Percentiles rank a stretch among this genome's conserved stretches.
These are phyloP conservation scores for Mortierella polycephala DNA, from an alignment of 371 early-diverging fungal genomes.

Conservation along the genomic window DNA sequence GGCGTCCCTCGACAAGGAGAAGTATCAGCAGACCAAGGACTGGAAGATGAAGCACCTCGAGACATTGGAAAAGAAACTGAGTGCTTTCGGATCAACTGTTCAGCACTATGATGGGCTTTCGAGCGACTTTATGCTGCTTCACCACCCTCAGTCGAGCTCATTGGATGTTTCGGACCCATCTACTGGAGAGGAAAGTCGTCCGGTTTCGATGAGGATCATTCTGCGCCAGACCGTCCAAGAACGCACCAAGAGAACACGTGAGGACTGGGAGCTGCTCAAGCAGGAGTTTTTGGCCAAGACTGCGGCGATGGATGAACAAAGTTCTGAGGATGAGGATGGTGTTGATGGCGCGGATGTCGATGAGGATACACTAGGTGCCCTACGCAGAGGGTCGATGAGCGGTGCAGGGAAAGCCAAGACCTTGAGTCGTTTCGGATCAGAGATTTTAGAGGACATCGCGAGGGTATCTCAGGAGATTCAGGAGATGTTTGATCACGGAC, in stretches of 20 bases:
- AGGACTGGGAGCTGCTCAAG: slow-evolving; percentile 54
- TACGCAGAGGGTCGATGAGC: slow-evolving; percentile 10
- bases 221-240: slow-evolving; percentile 49
- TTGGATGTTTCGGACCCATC: slow-evolving; percentile 15
- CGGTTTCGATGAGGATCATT: slow-evolving; percentile 42
- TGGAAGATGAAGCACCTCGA: slow-evolving; percentile 33
- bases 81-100: slow-evolving; percentile 28
- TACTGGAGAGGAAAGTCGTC: slow-evolving; percentile 1
- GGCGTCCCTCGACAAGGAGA: slow-evolving; percentile 17
- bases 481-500: slow-evolving; percentile 42
- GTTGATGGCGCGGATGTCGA: slow-evolving; percentile 4
- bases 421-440: slow-evolving; percentile 36
- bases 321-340: slow-evolving; percentile 21
- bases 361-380: background rate
- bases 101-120: slow-evolving; percentile 45
- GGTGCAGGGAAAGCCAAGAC: slow-evolving; percentile 31
- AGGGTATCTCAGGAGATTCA: slow-evolving; percentile 40
- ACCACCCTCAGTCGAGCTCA: slow-evolving; percentile 35
- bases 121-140: slow-evolving; percentile 46
- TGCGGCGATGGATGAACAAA: slow-evolving; percentile 19
- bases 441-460: slow-evolving; percentile 47
- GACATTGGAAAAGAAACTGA: slow-evolving; percentile 35
- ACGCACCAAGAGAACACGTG: slow-evolving; percentile 47
- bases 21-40: slow-evolving; percentile 30
- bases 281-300: slow-evolving; percentile 49